phyloP scores from a whole-genome alignment of 2,329 filamentous ascomycete genomes.

The Arthrobotrys megalospora region DNA sequence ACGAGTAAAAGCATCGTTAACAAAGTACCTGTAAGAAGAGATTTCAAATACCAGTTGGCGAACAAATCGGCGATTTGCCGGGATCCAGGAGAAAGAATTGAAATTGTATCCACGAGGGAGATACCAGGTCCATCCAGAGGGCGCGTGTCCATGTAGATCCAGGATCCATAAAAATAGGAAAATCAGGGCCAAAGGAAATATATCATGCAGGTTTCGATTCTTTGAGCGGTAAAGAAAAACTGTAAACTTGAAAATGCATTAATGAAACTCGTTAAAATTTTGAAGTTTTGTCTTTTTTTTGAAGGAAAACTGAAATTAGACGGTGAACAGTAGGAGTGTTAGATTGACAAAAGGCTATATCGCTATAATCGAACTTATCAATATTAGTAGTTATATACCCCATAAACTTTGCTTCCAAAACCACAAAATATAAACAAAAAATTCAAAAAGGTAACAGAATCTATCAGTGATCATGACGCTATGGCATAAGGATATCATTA shows the following conservation, averaged over 20 bases:
- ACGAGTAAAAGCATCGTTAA: not conserved
- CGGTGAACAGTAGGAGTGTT: slow-evolving; percentile 26
- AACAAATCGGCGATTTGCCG: not conserved
- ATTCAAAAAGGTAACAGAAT: slow-evolving; percentile 37
- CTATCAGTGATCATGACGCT: slow-evolving; percentile 60
- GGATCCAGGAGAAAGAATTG: not conserved
- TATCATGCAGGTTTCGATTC: slow-evolving; percentile 27
- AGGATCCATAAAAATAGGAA: slow-evolving; percentile 14
- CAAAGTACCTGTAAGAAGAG: not conserved
- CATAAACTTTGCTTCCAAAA: slow-evolving; percentile 19
- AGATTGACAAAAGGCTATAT: slow-evolving; percentile 34
- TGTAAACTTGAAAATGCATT: slow-evolving; percentile 33
- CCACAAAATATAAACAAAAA: slow-evolving; percentile 27
- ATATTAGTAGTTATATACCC: slow-evolving; percentile 60
- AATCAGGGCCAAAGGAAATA: slow-evolving; percentile 36
- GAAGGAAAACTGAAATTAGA: slow-evolving; percentile 19
- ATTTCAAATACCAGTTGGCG: not conserved
- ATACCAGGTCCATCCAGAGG: slow-evolving; percentile 12
- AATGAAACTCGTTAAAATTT: slow-evolving; percentile 60
- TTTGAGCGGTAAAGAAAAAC: slow-evolving; percentile 23
- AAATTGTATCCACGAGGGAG: slow-evolving; percentile 2
- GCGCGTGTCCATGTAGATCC: slow-evolving; percentile 18
- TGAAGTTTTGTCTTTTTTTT: slow-evolving; percentile 34
- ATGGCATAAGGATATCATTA: slow-evolving; percentile 60
- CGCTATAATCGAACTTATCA: slow-evolving; percentile 41